Base-by-base conservation (phyloP, 306 rosid species). In the Cicer arietinum region DNA sequence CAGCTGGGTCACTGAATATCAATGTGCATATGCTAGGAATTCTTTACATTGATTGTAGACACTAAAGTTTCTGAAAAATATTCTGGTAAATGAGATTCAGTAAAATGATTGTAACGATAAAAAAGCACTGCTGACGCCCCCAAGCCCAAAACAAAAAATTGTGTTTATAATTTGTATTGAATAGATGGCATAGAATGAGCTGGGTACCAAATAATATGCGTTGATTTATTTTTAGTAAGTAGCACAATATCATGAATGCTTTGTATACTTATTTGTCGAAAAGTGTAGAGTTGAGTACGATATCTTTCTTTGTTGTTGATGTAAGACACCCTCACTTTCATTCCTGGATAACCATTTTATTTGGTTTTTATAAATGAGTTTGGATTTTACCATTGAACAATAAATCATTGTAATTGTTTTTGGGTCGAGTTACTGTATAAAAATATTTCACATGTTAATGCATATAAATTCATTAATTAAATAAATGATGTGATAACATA, bases 21-120 rank as follows among this genome's bases (percentile, higher is more conserved):
- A 85, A n/a, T 81, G 73, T 84, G 85, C 72, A 80, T 84, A 80
- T 73, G 71, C 51, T 84, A 77, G 83, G 80, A 45, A 63, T 43
- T 62, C 68, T 68, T 84, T 68, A 81, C 78, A 51, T 69, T 84
- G 76, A 43, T 69, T 69, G 68, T 80, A 64, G 72, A 77, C 16
- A 57, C 43, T 37, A 17, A 43, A 9, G 11, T 68, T 60, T 1
- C 1, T 35, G 14, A 8, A 67, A 17, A 65, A 14, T 17, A 6
- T 53, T 64, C 12, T 81, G 78, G 74, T 63, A 76, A 81, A 44
- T 58, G 60, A n/a, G 57, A 52, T 58, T 69, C 62, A 2, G 67
- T 64, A 67, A 17, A 45, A 7, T 5, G n/a, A 43, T 71, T 41
- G 54, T 46, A 67, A 22, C 12, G 18, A 16, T 11, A 7, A 11